phyloP scores from a whole-genome alignment of 352 stramenopile genomes.

The Globisporangium takayamanum region DNA sequence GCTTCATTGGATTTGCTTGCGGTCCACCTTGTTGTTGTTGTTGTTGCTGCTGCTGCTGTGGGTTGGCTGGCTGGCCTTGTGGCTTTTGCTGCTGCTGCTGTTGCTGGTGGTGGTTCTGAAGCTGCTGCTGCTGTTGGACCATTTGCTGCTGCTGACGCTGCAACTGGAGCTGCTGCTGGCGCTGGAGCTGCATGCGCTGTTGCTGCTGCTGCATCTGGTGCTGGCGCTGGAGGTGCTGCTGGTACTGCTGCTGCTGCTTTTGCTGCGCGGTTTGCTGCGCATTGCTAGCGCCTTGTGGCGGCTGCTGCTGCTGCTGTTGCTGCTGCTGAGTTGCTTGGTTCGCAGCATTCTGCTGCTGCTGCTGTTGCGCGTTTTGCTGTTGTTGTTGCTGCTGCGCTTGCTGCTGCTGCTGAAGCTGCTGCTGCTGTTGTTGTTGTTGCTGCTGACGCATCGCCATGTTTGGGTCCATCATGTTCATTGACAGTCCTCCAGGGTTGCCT shows the following conservation, averaged over 20 bases:
- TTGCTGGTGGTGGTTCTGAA: constrained; percentile 25
- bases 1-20: constrained; percentile 13
- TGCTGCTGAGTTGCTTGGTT: constrained; percentile 18
- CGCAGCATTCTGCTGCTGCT: constrained; percentile 9
- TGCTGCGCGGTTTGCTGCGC: constrained; percentile 40
- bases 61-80: constrained; percentile 24
- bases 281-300: constrained; percentile 6
- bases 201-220: constrained; percentile 44
- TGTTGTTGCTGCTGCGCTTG: constrained; percentile 14
- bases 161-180: constrained; percentile 34
- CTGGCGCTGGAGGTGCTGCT: constrained; percentile 55
- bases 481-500: constrained; percentile 10
- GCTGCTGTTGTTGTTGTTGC: constrained; percentile 24
- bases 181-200: constrained; percentile 31
- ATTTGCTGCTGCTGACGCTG: constrained; percentile 30
- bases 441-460: constrained; percentile 24
- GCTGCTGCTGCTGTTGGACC: constrained; percentile 15
- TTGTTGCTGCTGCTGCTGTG: not conserved
- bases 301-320: constrained; percentile 15
- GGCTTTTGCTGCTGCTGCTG: constrained; percentile 32
- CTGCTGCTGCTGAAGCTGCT: constrained; percentile 19
- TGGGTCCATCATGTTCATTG: constrained; percentile 21
- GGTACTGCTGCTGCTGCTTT: constrained; percentile 38
- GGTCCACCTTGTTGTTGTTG: constrained; percentile 1
- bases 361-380: constrained; percentile 4